Conservation (phyloP, 805 yeast genomes). For the Yarrowia deformans region DNA sequence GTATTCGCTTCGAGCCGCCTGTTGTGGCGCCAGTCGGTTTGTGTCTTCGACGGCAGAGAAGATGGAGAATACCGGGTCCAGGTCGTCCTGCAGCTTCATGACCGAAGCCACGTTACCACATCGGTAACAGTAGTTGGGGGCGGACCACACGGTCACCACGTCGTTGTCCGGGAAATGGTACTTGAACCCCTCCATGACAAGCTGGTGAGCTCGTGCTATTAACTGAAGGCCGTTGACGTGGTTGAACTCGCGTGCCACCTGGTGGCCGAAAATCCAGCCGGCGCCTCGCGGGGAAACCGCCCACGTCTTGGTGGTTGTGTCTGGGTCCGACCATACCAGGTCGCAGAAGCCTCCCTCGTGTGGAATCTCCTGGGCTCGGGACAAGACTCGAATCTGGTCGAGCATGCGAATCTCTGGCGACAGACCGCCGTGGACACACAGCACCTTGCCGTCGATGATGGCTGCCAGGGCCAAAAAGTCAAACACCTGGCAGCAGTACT, state of each 20-base stretch:
- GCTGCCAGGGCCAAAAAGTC: conserved; percentile 95
- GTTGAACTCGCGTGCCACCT: conserved; percentile 94
- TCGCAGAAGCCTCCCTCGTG: conserved; percentile 99
- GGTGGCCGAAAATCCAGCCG: conserved; percentile 95
- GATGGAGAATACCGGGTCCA: conserved; percentile 88
- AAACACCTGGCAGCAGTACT: conserved; percentile 94
- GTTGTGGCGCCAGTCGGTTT: conserved; percentile 44
- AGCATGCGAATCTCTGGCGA: conserved; percentile 97
- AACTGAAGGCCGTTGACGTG: conserved; percentile 88
- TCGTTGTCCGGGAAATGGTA: conserved; percentile 96
- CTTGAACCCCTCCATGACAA: conserved; percentile 98
- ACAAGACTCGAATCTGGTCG: conserved; percentile 92
- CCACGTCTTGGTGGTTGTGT: conserved; percentile 92
- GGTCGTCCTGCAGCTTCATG: conserved; percentile 89
- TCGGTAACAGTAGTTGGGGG: conserved; percentile 95
- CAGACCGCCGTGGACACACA: conserved; percentile 97
- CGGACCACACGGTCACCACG: conserved; percentile 98
- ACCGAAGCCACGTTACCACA: conserved; percentile 99
- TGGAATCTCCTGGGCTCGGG: conserved; percentile 97
- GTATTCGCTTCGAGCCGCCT: conserved; percentile 46
- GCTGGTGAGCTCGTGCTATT: conserved; percentile 96
- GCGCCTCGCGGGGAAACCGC: conserved; percentile 98
- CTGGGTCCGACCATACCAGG: conserved; percentile 97
- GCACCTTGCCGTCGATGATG: conserved; percentile 89
- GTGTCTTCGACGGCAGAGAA: conserved; percentile 78